Evolutionary conservation across 148 eudicot species (phyloP).

Genomic region (Beta vulgaris): DNA sequence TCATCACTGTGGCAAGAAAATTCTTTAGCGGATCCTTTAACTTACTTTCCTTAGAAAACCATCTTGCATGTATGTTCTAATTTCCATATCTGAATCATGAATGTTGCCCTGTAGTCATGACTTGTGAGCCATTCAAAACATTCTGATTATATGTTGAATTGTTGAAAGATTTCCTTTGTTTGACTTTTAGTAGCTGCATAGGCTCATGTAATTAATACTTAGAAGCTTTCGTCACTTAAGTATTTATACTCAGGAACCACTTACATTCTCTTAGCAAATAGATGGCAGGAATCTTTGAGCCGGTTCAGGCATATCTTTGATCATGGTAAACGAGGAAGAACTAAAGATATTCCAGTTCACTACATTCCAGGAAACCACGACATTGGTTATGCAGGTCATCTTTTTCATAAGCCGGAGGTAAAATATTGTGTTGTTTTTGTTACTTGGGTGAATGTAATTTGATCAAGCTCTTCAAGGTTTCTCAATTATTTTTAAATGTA

Average conservation of each 20-base stretch:
- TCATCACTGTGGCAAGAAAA: not conserved
- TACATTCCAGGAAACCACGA: constrained; percentile 92
- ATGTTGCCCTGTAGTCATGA: not conserved
- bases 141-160: not conserved
- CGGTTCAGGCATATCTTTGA: constrained; percentile 86
- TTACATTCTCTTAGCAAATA: constrained; percentile 30
- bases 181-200: not conserved
- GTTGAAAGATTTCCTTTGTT: not conserved
- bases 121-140: no score
- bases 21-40: not conserved
- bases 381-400: constrained; percentile 67
- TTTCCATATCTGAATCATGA: not conserved
- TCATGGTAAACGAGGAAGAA: constrained; percentile 44
- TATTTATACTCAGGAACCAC: constrained; percentile 3
- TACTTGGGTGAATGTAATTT: not conserved
- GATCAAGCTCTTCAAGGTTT: not conserved
- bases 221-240: constrained; percentile 3
- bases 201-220: not conserved
- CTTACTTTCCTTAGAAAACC: not conserved
- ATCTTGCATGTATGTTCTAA: not conserved
- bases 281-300: constrained; percentile 89
- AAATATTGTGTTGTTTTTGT: constrained; percentile 4
- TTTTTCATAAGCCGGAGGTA: constrained; percentile 64
- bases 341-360: constrained; percentile 44
- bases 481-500: not conserved